These are phyloP conservation scores for Pythium guiyangense DNA, from an alignment of 352 stramenopile species.

Conservation along the genomic window DNA sequence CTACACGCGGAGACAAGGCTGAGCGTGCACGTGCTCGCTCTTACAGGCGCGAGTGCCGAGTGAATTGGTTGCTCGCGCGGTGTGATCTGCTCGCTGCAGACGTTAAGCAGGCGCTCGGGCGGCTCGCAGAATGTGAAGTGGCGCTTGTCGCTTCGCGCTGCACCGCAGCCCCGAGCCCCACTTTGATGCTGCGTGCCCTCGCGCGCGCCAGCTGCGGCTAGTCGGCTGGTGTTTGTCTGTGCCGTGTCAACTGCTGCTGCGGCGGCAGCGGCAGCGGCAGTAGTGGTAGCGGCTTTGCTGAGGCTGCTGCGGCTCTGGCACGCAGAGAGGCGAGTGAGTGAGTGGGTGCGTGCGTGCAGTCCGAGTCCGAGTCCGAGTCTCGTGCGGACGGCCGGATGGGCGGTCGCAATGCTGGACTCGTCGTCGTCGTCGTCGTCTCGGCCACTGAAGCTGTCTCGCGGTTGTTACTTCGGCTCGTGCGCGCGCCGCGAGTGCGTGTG, in stretches of 20 bases:
- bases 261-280: too few species aligned
- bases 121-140: not conserved
- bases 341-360: too few species aligned
- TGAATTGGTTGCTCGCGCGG: not conserved
- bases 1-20: too few species aligned
- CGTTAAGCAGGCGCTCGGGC: not conserved
- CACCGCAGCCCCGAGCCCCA: not conserved
- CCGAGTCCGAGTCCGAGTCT: too few species aligned
- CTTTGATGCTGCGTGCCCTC: not conserved
- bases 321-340: too few species aligned
- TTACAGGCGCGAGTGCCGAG: not conserved
- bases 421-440: not conserved
- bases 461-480: not conserved
- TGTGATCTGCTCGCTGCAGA: not conserved
- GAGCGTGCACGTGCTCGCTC: too few species aligned
- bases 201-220: not conserved
- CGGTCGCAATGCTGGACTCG: too few species aligned
- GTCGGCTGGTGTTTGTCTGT: too few species aligned
- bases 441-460: not conserved
- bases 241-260: too few species aligned
- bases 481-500: not conserved
- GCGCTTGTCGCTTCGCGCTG: not conserved
- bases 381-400: too few species aligned
- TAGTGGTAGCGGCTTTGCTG: too few species aligned
- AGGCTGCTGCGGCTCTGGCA: too few species aligned